Conservation (phyloP, 805 yeast species). For the Sugiyamaella chiloensis region DNA sequence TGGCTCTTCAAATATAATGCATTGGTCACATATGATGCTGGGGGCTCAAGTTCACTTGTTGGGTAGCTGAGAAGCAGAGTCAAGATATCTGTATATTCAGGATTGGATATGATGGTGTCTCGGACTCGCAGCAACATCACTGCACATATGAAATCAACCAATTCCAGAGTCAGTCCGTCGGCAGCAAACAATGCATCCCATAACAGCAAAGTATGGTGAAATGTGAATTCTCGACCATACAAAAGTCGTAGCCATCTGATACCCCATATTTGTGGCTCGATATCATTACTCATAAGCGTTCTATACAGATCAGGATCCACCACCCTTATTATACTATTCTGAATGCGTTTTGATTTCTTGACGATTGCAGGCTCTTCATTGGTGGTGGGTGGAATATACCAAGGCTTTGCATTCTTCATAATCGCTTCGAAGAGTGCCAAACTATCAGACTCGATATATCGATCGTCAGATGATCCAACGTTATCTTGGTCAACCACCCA, state of each 20-base stretch:
- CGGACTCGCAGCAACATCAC: constrained; percentile 35
- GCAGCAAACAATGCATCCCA: constrained; percentile 39
- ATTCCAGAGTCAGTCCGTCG: constrained; percentile 25
- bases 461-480: not conserved
- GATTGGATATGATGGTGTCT: constrained; percentile 14
- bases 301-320: constrained; percentile 32
- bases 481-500: constrained; percentile 21
- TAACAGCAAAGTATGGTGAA: constrained; percentile 26
- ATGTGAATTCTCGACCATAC: constrained; percentile 36
- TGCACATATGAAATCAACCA: constrained; percentile 35
- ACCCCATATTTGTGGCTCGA: constrained; percentile 40
- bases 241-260: constrained; percentile 36
- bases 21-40: constrained; percentile 21
- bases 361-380: constrained; percentile 29
- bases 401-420: constrained; percentile 31
- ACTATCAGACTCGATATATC: constrained; percentile 31
- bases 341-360: constrained; percentile 31
- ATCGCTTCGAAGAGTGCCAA: constrained; percentile 30
- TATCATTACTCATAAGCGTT: constrained; percentile 23
- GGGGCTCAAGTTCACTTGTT: constrained; percentile 12
- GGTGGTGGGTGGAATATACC: constrained; percentile 27
- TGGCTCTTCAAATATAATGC: constrained; percentile 26
- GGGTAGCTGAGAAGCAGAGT: constrained; percentile 27
- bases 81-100: constrained; percentile 23
- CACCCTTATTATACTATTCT: constrained; percentile 27